Evolutionary conservation across 2,329 filamentous ascomycete genomes (phyloP).

Genomic region (Penicillium sp.): DNA sequence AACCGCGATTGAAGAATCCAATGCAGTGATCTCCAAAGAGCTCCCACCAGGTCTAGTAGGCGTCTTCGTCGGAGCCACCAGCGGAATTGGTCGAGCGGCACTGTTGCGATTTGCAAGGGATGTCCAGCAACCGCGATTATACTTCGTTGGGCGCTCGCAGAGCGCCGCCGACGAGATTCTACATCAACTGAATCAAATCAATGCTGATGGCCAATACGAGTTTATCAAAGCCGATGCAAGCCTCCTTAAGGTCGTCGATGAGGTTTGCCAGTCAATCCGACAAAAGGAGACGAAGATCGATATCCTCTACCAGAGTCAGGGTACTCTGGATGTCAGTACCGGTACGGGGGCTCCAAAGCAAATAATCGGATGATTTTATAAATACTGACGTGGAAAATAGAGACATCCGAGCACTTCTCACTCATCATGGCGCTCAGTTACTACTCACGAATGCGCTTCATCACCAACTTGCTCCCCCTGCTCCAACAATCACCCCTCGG

Average conservation of each 20-base stretch:
- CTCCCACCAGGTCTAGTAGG: constrained; percentile 36
- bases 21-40: not conserved
- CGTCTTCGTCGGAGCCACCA: constrained; percentile 59
- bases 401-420: constrained; percentile 3
- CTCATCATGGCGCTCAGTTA: constrained; percentile 4
- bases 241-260: constrained; percentile 56
- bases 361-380: not conserved
- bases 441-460: constrained; percentile 5
- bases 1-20: not conserved
- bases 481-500: not conserved
- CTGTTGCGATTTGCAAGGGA: constrained; percentile 52
- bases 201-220: constrained; percentile 49
- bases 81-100: constrained; percentile 58
- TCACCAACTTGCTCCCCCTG: not conserved
- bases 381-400: not conserved
- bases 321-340: not conserved
- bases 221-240: constrained; percentile 57
- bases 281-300: not conserved
- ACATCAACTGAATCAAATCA: constrained; percentile 49
- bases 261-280: constrained; percentile 41
- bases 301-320: constrained; percentile 5
- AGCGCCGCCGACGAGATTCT: constrained; percentile 44
- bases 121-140: constrained; percentile 51
- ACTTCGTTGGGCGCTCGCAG: constrained; percentile 55
- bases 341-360: not conserved